These are phyloP conservation scores for Trifolium dubium DNA, from an alignment of 306 rosid species.

Conservation along the genomic window DNA sequence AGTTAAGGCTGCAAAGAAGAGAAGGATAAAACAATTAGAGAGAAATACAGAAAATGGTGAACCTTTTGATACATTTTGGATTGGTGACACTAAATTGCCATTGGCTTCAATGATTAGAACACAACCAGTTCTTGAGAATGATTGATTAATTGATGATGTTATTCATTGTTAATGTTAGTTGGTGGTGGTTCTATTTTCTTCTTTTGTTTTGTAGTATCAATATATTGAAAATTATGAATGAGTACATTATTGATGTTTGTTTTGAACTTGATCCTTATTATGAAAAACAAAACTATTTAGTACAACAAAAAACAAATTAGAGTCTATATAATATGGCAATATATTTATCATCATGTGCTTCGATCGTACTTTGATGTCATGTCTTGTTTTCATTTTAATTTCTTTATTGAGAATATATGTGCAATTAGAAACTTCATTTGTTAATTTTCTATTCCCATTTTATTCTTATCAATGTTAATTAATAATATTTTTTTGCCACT, in stretches of 20 bases:
- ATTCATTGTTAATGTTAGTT: slow-evolving; percentile 19
- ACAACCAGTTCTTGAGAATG: slow-evolving; percentile 71
- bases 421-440: no score
- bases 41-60: slow-evolving; percentile 62
- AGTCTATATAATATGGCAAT: not conserved
- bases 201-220: not conserved
- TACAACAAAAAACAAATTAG: not conserved
- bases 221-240: slow-evolving; percentile 33
- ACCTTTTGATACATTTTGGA: slow-evolving; percentile 67
- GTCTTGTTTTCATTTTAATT: no score
- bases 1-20: slow-evolving; percentile 49
- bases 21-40: slow-evolving; percentile 61
- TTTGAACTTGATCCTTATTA: slow-evolving; percentile 23
- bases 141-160: slow-evolving; percentile 26
- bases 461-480: no score
- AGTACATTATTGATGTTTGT: slow-evolving; percentile 8
- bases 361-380: no score
- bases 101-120: slow-evolving; percentile 78
- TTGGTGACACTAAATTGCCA: slow-evolving; percentile 86
- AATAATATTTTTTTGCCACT: no score
- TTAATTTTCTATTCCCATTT: no score
- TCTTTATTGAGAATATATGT: no score
- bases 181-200: not conserved
- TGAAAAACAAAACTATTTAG: not conserved
- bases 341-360: no score